These are phyloP conservation scores for Lachancea waltii DNA, from an alignment of 805 yeast genomes.

Conservation along the genomic window DNA sequence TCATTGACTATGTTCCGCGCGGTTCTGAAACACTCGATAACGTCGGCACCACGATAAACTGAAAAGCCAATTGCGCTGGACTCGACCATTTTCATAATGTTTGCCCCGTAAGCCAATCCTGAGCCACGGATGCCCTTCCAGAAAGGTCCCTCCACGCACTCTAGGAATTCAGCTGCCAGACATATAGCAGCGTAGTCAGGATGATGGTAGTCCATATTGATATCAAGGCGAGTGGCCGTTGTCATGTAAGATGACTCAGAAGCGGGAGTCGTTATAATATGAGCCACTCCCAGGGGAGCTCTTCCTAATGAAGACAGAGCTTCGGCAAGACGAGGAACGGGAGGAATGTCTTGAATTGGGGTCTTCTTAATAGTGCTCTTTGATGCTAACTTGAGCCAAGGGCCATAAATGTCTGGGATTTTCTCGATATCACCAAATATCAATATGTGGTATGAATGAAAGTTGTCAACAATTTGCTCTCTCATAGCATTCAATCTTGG, in stretches of 20 bases:
- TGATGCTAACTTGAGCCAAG: constrained; percentile 22
- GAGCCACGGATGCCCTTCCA: constrained; percentile 95
- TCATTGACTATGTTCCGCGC: constrained; percentile 60
- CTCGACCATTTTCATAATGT: constrained; percentile 52
- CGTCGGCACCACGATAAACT: constrained; percentile 81
- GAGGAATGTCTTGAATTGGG: constrained; percentile 16
- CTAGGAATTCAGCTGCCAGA: constrained; percentile 68
- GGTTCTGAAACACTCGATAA: constrained; percentile 51
- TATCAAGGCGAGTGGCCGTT: constrained; percentile 53
- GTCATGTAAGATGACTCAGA: constrained; percentile 73
- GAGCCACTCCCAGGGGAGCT: constrained; percentile 45
- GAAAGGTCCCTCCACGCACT: constrained; percentile 91
- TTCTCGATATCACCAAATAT: constrained; percentile 61
- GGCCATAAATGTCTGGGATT: constrained; percentile 31
- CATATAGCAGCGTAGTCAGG: constrained; percentile 64
- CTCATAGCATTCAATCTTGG: constrained; percentile 41
- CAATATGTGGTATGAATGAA: constrained; percentile 57
- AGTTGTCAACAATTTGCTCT: constrained; percentile 41
- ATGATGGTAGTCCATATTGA: constrained; percentile 35
- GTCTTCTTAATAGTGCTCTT: constrained; percentile 1
- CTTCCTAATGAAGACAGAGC: constrained; percentile 53
- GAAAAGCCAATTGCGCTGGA: constrained; percentile 59
- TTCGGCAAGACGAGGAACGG: constrained; percentile 48
- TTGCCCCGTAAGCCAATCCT: constrained; percentile 89
- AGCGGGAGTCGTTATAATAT: constrained; percentile 68